Evolutionary conservation across 495 filamentous ascomycete genomes (phyloP).

Genomic region (Penicillium desertorum): DNA sequence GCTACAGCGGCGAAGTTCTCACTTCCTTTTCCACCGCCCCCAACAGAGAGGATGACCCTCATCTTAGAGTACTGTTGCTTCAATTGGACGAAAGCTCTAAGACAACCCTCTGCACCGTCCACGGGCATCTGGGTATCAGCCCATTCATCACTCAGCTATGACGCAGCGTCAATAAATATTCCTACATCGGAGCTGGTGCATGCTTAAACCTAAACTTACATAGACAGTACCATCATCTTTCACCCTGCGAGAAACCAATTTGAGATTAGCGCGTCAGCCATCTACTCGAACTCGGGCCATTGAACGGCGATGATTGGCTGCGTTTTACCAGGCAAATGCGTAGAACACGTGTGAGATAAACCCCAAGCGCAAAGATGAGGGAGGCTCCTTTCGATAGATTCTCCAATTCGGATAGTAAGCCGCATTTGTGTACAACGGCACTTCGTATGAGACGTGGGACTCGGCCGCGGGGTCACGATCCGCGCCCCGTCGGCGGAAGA

Average conservation of each 20-base stretch:
- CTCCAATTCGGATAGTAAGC: slow-evolving; percentile 91
- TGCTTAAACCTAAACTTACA: slow-evolving; percentile 47
- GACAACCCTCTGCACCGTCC: slow-evolving; percentile 73
- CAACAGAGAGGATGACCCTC: slow-evolving; percentile 81
- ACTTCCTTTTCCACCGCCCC: slow-evolving; percentile 75
- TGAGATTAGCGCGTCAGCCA: slow-evolving; percentile 33
- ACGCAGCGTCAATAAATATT: slow-evolving; percentile 25
- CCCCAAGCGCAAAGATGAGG: slow-evolving; percentile 69
- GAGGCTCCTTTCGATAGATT: slow-evolving; percentile 74
- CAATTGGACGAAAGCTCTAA: slow-evolving; percentile 70
- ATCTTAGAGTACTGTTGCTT: slow-evolving; percentile 75
- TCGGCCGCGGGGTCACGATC: slow-evolving; percentile 28
- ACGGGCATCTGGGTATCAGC: slow-evolving; percentile 78
- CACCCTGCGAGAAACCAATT: slow-evolving; percentile 53
- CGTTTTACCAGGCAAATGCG: slow-evolving; percentile 70
- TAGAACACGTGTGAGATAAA: slow-evolving; percentile 81
- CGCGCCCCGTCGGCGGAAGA: slow-evolving; percentile 24
- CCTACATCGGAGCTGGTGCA: slow-evolving; percentile 8
- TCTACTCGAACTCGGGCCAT: slow-evolving; percentile 16
- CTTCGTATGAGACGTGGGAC: slow-evolving; percentile 34
- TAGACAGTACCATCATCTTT: slow-evolving; percentile 77
- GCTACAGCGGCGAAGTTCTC: slow-evolving; percentile 77
- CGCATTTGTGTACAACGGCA: slow-evolving; percentile 60
- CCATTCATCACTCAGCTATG: slow-evolving; percentile 81
- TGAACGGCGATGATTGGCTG: slow-evolving; percentile 20